Base-by-base conservation (phyloP, 345 rosid species). In the Mangifera indica region DNA sequence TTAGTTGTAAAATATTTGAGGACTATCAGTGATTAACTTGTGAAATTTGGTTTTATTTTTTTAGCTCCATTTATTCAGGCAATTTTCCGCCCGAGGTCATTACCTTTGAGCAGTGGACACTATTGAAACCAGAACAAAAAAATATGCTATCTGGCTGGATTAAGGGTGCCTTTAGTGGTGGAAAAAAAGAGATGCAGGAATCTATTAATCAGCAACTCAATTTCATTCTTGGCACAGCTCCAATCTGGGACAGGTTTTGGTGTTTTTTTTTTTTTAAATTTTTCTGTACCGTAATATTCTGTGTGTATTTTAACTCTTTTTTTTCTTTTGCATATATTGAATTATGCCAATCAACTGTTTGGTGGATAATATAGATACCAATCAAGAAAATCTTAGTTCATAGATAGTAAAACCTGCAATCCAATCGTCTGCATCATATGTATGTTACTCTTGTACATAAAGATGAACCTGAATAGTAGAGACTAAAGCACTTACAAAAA, bases 201-300 rank as follows among this genome's bases (percentile, higher is more conserved):
- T 87, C 93, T 7, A 80, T 88, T 3, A 80, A 83, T 51, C 86
- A 89, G 80, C 85, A 92, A 79, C 92, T 92, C 70, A 82, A 78
- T 77, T 89, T 87, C 77, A 76, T 78, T 79, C 91, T 94, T 54
- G 64, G 84, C 84, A 87, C 98, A 0, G 95, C 97, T 69, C 98
- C 98, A 24, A 82, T 86, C 85, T 94, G 97, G 97, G 98, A 94
- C 53, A 94, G 98, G 98, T 94, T 74, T 63, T 83, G 40, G 40
- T 67, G 42, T 67, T 17, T 46, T 14, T 7, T 15, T 56, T n/a
- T 73, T 15, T 67, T n/a, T n/a, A n/a, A n/a, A n/a, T n/a, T 58
- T 67, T n/a, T 49, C 22, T 13, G 26, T 22, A 29, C 73, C 71
- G 53, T 71, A 26, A 44, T 49, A 51, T 26, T 26, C 20, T 40